phyloP scores from a whole-genome alignment of 2,329 filamentous ascomycete species.

The Helminthosporium solani region DNA sequence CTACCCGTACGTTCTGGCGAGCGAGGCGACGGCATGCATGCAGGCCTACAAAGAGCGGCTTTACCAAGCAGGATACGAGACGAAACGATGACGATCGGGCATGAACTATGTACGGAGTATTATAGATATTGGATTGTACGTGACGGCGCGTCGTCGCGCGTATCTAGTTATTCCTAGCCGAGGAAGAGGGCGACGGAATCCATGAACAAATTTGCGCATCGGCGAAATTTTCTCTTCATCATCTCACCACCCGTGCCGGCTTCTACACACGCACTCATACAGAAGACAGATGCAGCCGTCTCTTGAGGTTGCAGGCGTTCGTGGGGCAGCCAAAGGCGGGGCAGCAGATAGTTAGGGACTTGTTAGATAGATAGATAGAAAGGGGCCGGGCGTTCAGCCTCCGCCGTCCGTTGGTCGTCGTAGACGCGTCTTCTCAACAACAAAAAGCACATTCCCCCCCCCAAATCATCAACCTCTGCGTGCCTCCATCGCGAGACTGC shows the following conservation, averaged over 20 bases:
- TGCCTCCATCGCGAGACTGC: conserved; percentile 25
- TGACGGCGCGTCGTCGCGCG: conserved; percentile 6
- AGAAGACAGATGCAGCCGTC: not conserved
- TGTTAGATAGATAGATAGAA: conserved; percentile 15
- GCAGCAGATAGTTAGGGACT: conserved; percentile 15
- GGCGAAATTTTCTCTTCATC: not conserved
- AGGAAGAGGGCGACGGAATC: not conserved
- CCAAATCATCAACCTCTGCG: conserved; percentile 7
- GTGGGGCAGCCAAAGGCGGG: conserved; percentile 21
- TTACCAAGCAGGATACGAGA: not conserved
- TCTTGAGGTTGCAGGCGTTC: conserved; percentile 17
- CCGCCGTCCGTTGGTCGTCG: conserved; percentile 15
- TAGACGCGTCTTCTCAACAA: conserved; percentile 30
- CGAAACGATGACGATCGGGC: not conserved
- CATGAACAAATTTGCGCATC: conserved; percentile 2
- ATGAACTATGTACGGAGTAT: not conserved
- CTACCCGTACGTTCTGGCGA: conserved; percentile 34
- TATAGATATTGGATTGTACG: not conserved
- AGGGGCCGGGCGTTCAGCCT: conserved; percentile 25
- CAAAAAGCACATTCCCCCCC: conserved; percentile 22
- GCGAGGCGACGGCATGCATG: conserved; percentile 15
- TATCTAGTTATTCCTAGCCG: conserved; percentile 13
- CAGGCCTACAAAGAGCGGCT: not conserved
- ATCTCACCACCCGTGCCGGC: conserved; percentile 2
- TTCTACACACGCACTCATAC: not conserved